phyloP scores from a whole-genome alignment of 305 asterid species.

The Fraxinus nigra region DNA sequence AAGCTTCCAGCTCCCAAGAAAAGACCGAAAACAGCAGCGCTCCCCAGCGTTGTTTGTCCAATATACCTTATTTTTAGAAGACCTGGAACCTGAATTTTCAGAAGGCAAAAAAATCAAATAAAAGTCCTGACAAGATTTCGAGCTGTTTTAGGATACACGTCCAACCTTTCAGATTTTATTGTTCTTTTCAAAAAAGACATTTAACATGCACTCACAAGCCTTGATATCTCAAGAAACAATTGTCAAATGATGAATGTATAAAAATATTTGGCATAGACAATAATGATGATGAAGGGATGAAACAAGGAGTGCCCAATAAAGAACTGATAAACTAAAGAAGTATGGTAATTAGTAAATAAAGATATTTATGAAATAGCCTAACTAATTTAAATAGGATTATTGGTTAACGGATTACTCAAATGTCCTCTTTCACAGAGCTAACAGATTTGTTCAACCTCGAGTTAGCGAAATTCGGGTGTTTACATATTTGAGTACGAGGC shows the following conservation, averaged over 20 bases:
- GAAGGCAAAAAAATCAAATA: neutral
- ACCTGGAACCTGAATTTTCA: slow-evolving; percentile 72
- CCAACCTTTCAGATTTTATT: neutral
- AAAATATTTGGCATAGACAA: neutral
- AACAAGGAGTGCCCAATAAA: neutral
- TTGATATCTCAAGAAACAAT: neutral
- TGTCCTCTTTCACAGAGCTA: neutral
- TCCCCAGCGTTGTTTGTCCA: slow-evolving; percentile 82
- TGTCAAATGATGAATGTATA: neutral
- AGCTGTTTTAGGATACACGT: neutral
- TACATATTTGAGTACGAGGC: neutral
- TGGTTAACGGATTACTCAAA: neutral
- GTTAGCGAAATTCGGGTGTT: neutral
- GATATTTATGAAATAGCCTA: neutral
- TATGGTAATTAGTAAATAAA: neutral
- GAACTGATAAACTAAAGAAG: neutral
- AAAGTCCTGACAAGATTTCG: neutral
- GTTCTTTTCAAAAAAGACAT: slow-evolving; percentile 1
- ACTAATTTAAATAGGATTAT: too few species aligned
- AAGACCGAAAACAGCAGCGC: slow-evolving; percentile 87
- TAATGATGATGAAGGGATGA: neutral
- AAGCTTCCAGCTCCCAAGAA: slow-evolving; percentile 91
- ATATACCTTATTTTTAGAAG: slow-evolving; percentile 68
- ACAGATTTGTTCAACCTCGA: neutral
- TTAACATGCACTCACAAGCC: neutral